phyloP scores from a whole-genome alignment of 2,329 filamentous ascomycete genomes.

The Penicillium aurantiogriseum region DNA sequence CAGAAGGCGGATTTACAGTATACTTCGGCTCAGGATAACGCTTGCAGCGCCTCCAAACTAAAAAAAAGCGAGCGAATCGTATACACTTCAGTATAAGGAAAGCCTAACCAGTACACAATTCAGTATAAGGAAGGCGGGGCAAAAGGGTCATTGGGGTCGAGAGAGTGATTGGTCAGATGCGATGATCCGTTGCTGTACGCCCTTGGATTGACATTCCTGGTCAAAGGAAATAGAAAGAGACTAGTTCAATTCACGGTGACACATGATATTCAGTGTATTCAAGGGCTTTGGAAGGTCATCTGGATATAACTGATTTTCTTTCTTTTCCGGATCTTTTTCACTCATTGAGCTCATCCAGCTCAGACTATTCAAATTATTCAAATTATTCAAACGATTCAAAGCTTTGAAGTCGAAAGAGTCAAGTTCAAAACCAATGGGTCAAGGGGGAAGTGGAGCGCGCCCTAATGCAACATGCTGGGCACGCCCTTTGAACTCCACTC shows the following conservation, averaged over 20 bases:
- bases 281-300: neutral
- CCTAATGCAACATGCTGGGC: constrained; percentile 17
- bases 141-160: neutral
- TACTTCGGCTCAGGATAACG: neutral
- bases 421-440: neutral
- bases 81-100: constrained; percentile 5
- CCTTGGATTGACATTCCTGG: constrained; percentile 27
- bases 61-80: neutral
- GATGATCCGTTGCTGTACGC: constrained; percentile 16
- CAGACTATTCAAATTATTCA: too few relatives aligned
- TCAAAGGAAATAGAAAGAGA: neutral
- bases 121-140: constrained; percentile 6
- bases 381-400: too few relatives aligned
- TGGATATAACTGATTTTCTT: neutral
- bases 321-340: neutral
- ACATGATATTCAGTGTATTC: neutral
- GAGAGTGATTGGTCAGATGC: constrained; percentile 11
- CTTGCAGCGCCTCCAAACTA: neutral
- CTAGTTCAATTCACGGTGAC: neutral
- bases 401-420: neutral
- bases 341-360: too few relatives aligned
- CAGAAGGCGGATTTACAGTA: neutral
- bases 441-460: constrained; percentile 16
- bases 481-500: constrained; percentile 26
- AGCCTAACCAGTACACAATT: neutral